Percentiles rank a stretch among this genome's conserved stretches.
Evolutionary conservation across 2,329 filamentous ascomycete genomes (phyloP).

Genomic region (Incumbomyces lentus): DNA sequence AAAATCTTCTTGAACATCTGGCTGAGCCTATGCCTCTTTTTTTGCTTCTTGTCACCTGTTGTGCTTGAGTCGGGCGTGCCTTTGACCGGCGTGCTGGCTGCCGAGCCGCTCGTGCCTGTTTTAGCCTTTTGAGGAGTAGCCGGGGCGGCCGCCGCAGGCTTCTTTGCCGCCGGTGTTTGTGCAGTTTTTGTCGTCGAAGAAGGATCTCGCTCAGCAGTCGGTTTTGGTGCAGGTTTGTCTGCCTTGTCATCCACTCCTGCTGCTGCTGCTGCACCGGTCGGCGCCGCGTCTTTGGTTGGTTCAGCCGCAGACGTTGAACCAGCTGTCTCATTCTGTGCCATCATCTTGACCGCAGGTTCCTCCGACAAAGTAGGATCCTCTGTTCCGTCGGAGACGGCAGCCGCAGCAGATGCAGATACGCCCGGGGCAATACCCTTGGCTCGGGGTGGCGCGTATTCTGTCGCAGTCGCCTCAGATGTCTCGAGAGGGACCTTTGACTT

Average conservation of each 20-base stretch:
- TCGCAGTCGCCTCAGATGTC: conserved; percentile 16
- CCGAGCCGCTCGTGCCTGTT: conserved; percentile 10
- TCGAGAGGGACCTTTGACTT: conserved; percentile 9
- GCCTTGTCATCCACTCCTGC: conserved; percentile 1
- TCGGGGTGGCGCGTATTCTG: conserved; percentile 17
- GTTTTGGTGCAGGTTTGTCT: conserved; percentile 3
- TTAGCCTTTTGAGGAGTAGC: conserved; percentile 15
- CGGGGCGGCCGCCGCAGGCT: conserved; percentile 4
- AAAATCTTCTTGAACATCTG: conserved; percentile 52
- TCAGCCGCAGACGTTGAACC: conserved; percentile 5
- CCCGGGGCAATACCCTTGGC: conserved; percentile 8
- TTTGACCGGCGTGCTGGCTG: conserved; percentile 23
- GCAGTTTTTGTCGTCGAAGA: conserved; percentile 1
- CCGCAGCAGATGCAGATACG: conserved; percentile 11
- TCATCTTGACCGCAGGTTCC: conserved; percentile 16
- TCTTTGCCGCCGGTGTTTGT: conserved; percentile 1
- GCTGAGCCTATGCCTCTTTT: conserved; percentile 58
- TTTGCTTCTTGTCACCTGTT: conserved; percentile 42
- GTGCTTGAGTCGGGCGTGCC: conserved; percentile 10
- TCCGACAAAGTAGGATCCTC: conserved; percentile 17
- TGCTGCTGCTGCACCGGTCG: conserved; percentile 1
- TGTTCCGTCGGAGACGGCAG: conserved; percentile 16
- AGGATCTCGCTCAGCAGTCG: conserved; percentile 6
- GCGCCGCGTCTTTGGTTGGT: not conserved
- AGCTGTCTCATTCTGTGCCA: conserved; percentile 16